Conservation (phyloP, 352 stramenopile genomes). For the Chrysophaeum taylorii region DNA sequence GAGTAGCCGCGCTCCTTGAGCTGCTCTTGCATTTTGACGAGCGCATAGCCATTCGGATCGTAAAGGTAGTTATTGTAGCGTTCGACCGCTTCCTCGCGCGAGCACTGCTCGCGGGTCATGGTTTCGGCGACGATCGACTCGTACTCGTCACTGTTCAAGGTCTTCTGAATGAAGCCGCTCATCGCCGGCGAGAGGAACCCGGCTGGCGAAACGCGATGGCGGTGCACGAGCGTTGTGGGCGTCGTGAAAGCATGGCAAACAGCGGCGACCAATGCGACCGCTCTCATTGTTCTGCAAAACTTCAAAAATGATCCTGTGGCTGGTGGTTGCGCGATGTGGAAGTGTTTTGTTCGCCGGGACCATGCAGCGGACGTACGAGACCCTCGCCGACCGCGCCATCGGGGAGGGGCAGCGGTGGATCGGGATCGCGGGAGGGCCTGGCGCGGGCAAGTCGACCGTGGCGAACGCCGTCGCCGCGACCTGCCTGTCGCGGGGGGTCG, state of each 20-base stretch:
- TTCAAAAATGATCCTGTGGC: no score
- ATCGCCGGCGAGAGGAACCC: constrained; percentile 5
- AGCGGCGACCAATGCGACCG: no score
- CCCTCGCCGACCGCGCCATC: constrained; percentile 25
- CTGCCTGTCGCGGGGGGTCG: constrained; percentile 24
- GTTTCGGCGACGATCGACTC: constrained; percentile 3
- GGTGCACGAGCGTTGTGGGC: no score
- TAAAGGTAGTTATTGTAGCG: constrained; percentile 6
- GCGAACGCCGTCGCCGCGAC: constrained; percentile 26
- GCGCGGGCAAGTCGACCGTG: constrained; percentile 35
- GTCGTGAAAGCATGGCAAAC: no score
- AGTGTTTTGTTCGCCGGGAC: no score
- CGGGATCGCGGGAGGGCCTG: constrained; percentile 32
- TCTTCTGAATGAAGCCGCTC: neutral
- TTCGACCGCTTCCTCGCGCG: neutral
- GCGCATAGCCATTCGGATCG: neutral
- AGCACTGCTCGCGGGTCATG: neutral
- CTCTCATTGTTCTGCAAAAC: no score
- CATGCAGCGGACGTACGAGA: constrained; percentile 32
- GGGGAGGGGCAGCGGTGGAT: constrained; percentile 29
- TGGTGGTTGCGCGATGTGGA: no score
- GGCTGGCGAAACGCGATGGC: no score
- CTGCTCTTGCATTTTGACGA: constrained; percentile 10
- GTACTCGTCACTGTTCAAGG: neutral
- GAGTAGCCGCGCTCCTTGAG: neutral